phyloP scores from a whole-genome alignment of 1,284 basidiomycete genomes.

The Ganoderma lingzhi region DNA sequence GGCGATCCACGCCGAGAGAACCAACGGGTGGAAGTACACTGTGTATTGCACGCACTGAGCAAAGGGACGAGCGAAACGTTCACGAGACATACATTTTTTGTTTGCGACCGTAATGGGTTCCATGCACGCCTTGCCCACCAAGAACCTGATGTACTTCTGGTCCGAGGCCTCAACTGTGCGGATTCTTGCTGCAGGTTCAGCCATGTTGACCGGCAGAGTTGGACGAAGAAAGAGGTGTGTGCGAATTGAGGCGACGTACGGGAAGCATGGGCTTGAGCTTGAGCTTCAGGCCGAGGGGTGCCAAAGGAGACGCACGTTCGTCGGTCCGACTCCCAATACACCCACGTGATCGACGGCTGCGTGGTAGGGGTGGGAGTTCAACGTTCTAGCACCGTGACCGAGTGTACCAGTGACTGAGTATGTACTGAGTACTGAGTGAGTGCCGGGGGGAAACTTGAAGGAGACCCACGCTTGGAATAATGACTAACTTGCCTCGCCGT shows the following conservation, averaged over 20 bases:
- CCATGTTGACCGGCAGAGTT: conserved; percentile 27
- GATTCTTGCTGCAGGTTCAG: conserved; percentile 53
- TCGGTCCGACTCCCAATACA: not conserved
- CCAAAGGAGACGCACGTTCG: conserved; percentile 25
- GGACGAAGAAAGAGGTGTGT: not conserved
- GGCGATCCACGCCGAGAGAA: conserved; percentile 65
- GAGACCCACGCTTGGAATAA: too few relatives aligned
- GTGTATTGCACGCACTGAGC: conserved; percentile 1
- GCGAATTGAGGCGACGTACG: not conserved
- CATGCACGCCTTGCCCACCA: conserved; percentile 74
- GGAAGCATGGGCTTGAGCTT: too few relatives aligned
- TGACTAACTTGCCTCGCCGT: too few relatives aligned
- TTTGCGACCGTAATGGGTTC: conserved; percentile 79
- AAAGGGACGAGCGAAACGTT: not conserved
- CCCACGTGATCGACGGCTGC: conserved; percentile 13
- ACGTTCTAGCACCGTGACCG: too few relatives aligned
- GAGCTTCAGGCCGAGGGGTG: not conserved
- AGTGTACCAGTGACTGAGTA: too few relatives aligned
- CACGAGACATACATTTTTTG: conserved; percentile 54
- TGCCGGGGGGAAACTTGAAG: too few relatives aligned
- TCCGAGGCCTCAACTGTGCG: conserved; percentile 61
- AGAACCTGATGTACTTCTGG: conserved; percentile 67
- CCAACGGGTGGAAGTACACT: conserved; percentile 71
- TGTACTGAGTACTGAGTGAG: too few relatives aligned
- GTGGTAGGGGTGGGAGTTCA: too few relatives aligned